Base-by-base conservation (phyloP, 1,284 basidiomycete genomes). In the Coriolopsis trogii region DNA sequence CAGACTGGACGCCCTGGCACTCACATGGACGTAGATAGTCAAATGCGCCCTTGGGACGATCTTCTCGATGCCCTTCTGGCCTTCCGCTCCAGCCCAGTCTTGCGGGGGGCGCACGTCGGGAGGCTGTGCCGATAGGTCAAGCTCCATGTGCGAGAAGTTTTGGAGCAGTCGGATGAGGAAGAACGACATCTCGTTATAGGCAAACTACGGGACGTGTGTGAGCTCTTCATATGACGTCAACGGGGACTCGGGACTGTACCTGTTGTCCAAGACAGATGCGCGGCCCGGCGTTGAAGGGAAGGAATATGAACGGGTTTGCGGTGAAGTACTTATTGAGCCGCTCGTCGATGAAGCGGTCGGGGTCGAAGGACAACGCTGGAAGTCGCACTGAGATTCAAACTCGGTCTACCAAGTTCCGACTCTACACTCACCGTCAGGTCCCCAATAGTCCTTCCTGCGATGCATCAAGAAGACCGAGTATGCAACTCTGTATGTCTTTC, bases 191-290 rank as follows among this genome's bases (percentile, higher is more conserved):
- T 76, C 73, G 55, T 74, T 74, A 58, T 73, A 72, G 37, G 73
- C 74, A 52, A 73, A 74, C 62, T 75, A 51, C 20, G n/a, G 3
- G 73, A 62, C 12, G 13, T 5, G 9, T 10, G 30, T 23, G 10
- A 23, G 16, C 21, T 9, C 26, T 9, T 6, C 4, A 5, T 10
- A 18, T 6, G 21, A 10, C 20, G 6, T n/a, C 6, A 8, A 26
- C 10, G 15, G 18, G 16, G 21, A 18, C 6, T n/a, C 9, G 33
- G n/a, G n/a, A 15, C 6, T 48, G 20, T 43, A 75, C 76, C 67
- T 80, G 80, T 64, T 85, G 82, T 3, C 83, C 82, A 3, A 85
- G 72, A 59, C 82, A 84, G 48, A 83, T 82, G 3, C 81, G 67
- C 4, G 78, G 78, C 2, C 80, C 80, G 0, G 76, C 81, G 59